phyloP scores from a whole-genome alignment of 257 asterid genomes.

The Solanum virginianum region DNA sequence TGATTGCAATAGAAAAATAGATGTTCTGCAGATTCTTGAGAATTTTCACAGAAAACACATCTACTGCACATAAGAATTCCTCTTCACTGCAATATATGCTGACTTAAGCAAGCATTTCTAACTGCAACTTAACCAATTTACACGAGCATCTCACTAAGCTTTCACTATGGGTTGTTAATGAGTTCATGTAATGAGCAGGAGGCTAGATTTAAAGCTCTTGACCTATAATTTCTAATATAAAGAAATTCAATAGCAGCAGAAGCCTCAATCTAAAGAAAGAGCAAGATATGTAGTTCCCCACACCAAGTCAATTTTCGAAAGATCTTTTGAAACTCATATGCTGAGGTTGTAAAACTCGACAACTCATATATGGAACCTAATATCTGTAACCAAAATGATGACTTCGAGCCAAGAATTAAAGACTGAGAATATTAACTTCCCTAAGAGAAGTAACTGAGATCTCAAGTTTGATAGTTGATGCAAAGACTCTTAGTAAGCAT shows the following conservation, averaged over 20 bases:
- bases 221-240: background rate
- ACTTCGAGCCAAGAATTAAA: no score
- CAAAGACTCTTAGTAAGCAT: no score
- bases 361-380: background rate
- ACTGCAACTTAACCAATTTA: background rate
- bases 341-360: background rate
- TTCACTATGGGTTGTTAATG: background rate
- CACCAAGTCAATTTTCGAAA: background rate
- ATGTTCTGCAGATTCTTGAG: background rate
- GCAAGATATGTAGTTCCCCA: background rate
- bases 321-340: background rate
- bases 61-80: no score
- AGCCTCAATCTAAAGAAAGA: background rate
- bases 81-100: background rate
- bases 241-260: background rate
- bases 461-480: no score
- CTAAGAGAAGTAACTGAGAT: no score
- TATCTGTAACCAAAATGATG: no score
- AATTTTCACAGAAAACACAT: background rate
- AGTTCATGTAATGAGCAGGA: background rate
- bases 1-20: background rate
- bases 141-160: background rate
- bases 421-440: no score
- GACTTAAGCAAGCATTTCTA: background rate
- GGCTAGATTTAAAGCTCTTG: background rate